These are phyloP conservation scores for Lichtheimia ornata DNA, from an alignment of 371 early-diverging fungal genomes.

Conservation along the genomic window DNA sequence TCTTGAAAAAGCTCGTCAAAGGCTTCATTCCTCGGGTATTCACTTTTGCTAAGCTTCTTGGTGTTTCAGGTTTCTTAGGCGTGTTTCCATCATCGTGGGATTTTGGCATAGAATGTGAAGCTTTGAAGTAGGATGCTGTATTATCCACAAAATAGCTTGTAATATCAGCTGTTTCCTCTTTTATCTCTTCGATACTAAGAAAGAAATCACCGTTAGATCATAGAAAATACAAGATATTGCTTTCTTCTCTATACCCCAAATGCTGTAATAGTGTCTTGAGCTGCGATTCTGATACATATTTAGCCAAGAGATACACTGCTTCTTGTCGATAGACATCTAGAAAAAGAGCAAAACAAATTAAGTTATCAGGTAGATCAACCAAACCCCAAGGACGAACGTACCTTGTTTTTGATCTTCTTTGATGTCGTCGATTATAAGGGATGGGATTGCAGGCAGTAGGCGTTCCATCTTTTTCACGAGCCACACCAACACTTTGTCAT, in stretches of 20 bases:
- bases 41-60: slow-evolving; percentile 8
- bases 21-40: slow-evolving; percentile 10
- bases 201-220: too few species aligned
- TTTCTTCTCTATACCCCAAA: not conserved
- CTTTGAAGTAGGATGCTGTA: slow-evolving; percentile 2
- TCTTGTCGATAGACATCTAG: slow-evolving; percentile 14
- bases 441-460: not conserved
- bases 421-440: not conserved
- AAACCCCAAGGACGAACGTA: not conserved
- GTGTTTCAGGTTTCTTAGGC: slow-evolving; percentile 4
- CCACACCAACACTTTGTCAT: slow-evolving; percentile 17
- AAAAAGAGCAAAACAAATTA: too few species aligned
- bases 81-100: not conserved
- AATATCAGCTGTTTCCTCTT: slow-evolving; percentile 6
- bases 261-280: not conserved
- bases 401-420: slow-evolving; percentile 12
- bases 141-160: slow-evolving; percentile 3
- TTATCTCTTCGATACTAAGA: not conserved
- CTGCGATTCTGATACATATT: slow-evolving; percentile 11
- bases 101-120: not conserved
- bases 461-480: slow-evolving; percentile 14
- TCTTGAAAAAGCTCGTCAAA: slow-evolving; percentile 7
- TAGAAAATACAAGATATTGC: too few species aligned
- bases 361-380: too few species aligned
- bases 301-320: slow-evolving; percentile 16